phyloP scores from a whole-genome alignment of 345 rosid species.

The Dimocarpus longan region DNA sequence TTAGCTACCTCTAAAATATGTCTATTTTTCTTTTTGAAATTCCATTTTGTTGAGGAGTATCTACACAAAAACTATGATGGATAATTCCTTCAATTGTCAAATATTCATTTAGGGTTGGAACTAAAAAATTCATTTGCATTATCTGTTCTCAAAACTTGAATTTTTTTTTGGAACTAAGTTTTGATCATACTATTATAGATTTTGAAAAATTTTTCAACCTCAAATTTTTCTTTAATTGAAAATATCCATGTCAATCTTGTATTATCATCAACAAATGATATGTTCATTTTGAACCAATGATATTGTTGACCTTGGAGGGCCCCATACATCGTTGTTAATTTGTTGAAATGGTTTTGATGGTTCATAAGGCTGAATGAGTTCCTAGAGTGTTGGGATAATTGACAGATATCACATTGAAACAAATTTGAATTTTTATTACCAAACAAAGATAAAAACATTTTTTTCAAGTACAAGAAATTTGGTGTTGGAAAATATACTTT shows the following conservation, averaged over 20 bases:
- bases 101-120: not conserved
- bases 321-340: not conserved
- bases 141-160: not conserved
- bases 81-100: not conserved
- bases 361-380: too few species aligned
- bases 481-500: too few species aligned
- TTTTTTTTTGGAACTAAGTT: not conserved
- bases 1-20: not conserved
- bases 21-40: not conserved
- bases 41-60: not conserved
- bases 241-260: not conserved
- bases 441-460: not conserved
- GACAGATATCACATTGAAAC: not conserved
- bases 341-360: not conserved
- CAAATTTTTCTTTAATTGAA: not conserved
- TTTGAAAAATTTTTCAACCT: not conserved
- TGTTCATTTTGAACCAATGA: not conserved
- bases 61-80: not conserved
- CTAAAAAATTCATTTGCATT: not conserved
- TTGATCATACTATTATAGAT: not conserved
- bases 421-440: not conserved
- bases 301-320: not conserved
- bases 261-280: not conserved
- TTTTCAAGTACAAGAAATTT: not conserved
- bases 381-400: too few species aligned